phyloP scores from a whole-genome alignment of 2,329 filamentous ascomycete species.

The Epichloe gansuensis region DNA sequence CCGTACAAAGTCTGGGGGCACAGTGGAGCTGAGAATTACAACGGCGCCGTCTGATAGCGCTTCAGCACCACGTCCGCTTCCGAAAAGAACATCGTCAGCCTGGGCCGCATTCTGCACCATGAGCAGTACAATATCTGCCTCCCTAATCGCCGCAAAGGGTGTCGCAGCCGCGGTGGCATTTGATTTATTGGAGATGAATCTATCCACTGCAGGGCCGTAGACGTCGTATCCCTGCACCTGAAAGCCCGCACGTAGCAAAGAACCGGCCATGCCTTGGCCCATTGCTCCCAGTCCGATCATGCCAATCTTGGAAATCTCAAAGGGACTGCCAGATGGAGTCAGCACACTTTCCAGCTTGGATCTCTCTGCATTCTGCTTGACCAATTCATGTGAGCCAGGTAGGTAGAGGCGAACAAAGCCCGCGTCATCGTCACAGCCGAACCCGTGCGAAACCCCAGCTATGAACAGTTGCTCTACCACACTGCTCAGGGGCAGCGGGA shows the following conservation, averaged over 20 bases:
- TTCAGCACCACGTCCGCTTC: constrained; percentile 15
- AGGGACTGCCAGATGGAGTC: constrained; percentile 11
- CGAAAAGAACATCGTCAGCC: constrained; percentile 20
- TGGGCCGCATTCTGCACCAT: constrained; percentile 25
- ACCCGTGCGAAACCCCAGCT: constrained; percentile 14
- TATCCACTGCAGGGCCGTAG: constrained; percentile 16
- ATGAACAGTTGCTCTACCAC: constrained; percentile 21
- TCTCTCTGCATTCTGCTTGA: constrained; percentile 9
- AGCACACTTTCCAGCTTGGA: constrained; percentile 3
- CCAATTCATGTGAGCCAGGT: constrained; percentile 6
- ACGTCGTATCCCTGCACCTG: constrained; percentile 22
- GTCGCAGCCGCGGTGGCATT: constrained; percentile 12
- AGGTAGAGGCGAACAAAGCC: constrained; percentile 16
- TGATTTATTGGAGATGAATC: constrained; percentile 15
- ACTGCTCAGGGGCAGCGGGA: constrained; percentile 23
- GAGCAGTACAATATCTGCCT: constrained; percentile 19
- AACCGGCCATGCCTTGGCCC: constrained; percentile 25
- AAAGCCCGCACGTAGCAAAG: constrained; percentile 20
- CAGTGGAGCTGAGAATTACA: constrained; percentile 23
- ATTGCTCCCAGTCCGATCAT: constrained; percentile 26
- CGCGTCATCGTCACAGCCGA: constrained; percentile 17
- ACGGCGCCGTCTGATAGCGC: constrained; percentile 15
- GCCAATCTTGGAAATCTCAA: constrained; percentile 18
- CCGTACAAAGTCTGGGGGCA: constrained; percentile 19
- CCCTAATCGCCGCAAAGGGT: constrained; percentile 16